These are phyloP conservation scores for Acanthamoeba pearcei DNA, from an alignment of 208 protist species.

Conservation along the genomic window DNA sequence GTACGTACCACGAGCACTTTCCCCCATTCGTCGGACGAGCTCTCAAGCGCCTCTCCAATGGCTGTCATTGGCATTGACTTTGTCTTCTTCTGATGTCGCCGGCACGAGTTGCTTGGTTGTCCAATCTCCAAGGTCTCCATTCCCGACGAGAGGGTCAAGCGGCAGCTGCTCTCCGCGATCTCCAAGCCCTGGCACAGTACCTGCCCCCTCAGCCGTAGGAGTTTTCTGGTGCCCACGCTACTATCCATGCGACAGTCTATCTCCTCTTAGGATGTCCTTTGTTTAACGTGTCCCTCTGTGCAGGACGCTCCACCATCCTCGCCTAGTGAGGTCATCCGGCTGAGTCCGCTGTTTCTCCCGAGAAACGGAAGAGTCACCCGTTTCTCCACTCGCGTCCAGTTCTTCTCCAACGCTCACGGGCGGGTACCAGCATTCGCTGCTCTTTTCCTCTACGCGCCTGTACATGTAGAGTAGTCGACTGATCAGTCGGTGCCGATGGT, in stretches of 20 bases:
- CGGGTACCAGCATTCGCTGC: neutral
- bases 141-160: conserved; percentile 55
- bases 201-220: neutral
- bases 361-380: conserved; percentile 9
- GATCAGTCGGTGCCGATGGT: neutral
- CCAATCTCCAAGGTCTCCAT: conserved; percentile 59
- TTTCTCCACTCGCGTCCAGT: conserved; percentile 22
- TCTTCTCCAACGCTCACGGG: conserved; percentile 48
- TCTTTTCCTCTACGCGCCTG: too few relatives aligned
- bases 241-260: too few relatives aligned
- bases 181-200: neutral
- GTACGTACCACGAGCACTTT: neutral
- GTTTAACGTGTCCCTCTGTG: neutral
- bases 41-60: too few relatives aligned
- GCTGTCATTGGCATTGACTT: too few relatives aligned
- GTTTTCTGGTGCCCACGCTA: neutral
- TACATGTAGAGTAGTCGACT: too few relatives aligned
- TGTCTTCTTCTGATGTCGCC: too few relatives aligned
- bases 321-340: neutral
- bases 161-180: conserved; percentile 46
- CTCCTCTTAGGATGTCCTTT: too few relatives aligned
- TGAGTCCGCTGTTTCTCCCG: conserved; percentile 51
- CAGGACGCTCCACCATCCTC: conserved; percentile 42
- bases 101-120: conserved; percentile 51
- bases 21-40: neutral